Evolutionary conservation across 257 asterid species (phyloP).

Genomic region (Nicotiana noctiflora): DNA sequence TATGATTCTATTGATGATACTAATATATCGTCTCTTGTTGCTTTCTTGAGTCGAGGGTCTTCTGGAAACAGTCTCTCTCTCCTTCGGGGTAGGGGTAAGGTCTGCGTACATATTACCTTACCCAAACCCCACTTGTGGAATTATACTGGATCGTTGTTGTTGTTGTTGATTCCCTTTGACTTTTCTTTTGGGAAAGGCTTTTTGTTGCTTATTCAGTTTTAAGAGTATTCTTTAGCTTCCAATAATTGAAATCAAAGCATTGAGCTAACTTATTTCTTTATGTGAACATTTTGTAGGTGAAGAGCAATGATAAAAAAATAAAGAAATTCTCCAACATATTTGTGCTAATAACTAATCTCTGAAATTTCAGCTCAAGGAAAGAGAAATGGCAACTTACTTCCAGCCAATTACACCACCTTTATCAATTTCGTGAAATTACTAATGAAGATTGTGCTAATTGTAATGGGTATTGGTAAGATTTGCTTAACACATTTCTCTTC

Average conservation of each 20-base stretch:
- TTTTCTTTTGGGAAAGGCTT: neutral
- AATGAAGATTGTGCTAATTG: slow-evolving; percentile 12
- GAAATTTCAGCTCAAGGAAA: neutral
- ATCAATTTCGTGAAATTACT: slow-evolving; percentile 4
- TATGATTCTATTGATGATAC: no score
- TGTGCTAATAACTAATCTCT: neutral
- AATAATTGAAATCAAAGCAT: neutral
- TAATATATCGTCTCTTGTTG: no score
- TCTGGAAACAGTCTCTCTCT: no score
- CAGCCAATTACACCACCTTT: slow-evolving; percentile 15
- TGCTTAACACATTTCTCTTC: neutral
- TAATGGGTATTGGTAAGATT: slow-evolving; percentile 23
- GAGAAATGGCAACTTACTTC: neutral
- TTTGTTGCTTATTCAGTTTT: neutral
- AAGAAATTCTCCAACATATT: neutral
- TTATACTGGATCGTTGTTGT: no score
- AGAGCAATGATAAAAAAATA: neutral
- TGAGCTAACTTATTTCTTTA: neutral
- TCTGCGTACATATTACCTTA: no score
- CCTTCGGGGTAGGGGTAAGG: no score
- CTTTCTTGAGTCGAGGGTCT: no score
- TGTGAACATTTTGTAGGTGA: slow-evolving; percentile 1
- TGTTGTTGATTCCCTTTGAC: neutral
- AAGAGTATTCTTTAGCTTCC: neutral
- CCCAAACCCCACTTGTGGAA: no score